Percentiles rank a stretch among this genome's conserved stretches.
phyloP scores from a whole-genome alignment of 139 green algal species.

The Axilococcus clingmanii region DNA sequence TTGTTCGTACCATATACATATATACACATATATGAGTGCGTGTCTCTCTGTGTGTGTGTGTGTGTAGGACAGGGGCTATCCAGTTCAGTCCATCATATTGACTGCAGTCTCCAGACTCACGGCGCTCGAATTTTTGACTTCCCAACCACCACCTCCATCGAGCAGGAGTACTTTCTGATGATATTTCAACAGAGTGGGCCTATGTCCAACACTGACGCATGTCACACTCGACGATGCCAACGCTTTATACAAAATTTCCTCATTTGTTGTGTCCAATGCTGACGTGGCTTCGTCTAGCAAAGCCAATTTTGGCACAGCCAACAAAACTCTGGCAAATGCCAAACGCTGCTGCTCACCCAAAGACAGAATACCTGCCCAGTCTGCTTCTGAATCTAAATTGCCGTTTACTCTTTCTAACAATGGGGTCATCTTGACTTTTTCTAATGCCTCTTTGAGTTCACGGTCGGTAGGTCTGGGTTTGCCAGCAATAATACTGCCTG shows the following conservation, averaged over 20 bases:
- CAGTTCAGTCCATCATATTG: conserved; percentile 18
- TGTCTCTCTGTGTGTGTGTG: too few relatives aligned
- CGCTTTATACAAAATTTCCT: conserved; percentile 72
- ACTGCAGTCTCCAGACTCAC: conserved; percentile 17
- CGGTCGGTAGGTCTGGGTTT: conserved; percentile 44
- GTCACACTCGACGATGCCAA: conserved; percentile 48
- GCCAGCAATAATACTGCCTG: background rate
- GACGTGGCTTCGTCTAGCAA: conserved; percentile 92
- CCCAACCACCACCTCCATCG: conserved; percentile 13
- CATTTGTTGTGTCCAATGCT: conserved; percentile 80
- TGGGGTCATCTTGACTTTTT: conserved; percentile 33
- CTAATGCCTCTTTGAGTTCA: conserved; percentile 51
- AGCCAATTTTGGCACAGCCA: conserved; percentile 53
- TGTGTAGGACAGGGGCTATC: too few relatives aligned
- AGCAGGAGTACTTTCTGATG: conserved; percentile 71
- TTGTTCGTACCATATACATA: too few relatives aligned
- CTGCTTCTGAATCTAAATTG: conserved; percentile 52
- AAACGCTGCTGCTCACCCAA: conserved; percentile 96
- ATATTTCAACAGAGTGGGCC: conserved; percentile 64
- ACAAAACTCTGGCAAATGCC: conserved; percentile 73
- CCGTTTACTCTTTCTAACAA: conserved; percentile 16
- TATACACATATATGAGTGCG: too few relatives aligned
- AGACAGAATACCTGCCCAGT: conserved; percentile 81
- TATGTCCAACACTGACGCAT: conserved; percentile 85
- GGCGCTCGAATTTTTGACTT: conserved; percentile 8